Base-by-base conservation (phyloP, 495 filamentous ascomycete genomes). In the Gamarada debralockiae region DNA sequence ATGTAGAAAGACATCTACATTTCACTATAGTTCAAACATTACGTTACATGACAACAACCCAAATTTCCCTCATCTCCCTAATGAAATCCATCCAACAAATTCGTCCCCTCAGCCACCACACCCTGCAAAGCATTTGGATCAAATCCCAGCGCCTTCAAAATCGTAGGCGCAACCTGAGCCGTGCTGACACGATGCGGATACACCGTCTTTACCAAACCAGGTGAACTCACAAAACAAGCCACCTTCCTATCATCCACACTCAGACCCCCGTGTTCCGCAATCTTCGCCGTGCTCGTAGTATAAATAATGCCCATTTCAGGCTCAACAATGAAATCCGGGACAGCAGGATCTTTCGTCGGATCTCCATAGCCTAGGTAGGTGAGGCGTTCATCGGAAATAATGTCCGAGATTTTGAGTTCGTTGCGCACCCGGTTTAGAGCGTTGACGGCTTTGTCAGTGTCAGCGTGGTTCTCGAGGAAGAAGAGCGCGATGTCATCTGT, bases 311-410 rank as follows among this genome's bases (percentile, higher is more conserved):
- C 68, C 2, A 56, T 17, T 18, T 62, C n/a, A n/a, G n/a, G n/a
- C n/a, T n/a, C n/a, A 39, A 5, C 56, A 21, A 71, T 70, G 52
- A 71, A 65, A 49, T 71, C 61, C 1, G 68, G 68, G 12, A 71
- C 68, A 14, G 63, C 61, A 7, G 68, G n/a, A n/a, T 67, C 68
- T 14, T 25, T 62, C 8, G 34, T 23, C 0, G 66, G 68, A 43
- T 66, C 37, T 27, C 68, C 68, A 52, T 66, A 70, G 10, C 67
- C 60, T n/a, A 55, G 23, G 15, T 57, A 51, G 1, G 47, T 60
- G 18, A 64, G 52, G 22, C 57, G 43, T 12, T 61, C 55, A 9
- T 58, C 64, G 36, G 48, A 70, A 36, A 65, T 64, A 48, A 69
- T 67, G 27, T 62, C 53, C 21, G 47, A 15, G 48, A 71, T 71